A percentile compares a stretch with the other conserved stretches of the same genome.
Conservation (phyloP, 2,329 filamentous ascomycete species). For the Atkinsonella hypoxylon region DNA sequence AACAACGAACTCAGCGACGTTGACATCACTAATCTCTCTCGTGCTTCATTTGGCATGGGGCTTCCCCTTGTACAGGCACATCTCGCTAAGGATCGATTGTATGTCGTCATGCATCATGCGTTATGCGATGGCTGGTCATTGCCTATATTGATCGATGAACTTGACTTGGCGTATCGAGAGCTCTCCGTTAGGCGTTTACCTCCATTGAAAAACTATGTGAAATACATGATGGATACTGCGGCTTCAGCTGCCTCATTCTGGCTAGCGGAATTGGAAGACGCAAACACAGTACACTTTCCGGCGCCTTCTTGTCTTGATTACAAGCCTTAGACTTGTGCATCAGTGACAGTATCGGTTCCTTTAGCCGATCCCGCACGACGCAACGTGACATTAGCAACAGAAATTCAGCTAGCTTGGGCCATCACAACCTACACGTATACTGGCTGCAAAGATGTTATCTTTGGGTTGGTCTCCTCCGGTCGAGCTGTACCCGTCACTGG, state of each 20-base stretch:
- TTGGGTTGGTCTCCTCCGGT: background rate
- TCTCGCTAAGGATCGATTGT: background rate
- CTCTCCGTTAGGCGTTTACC: background rate
- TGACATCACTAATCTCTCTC: background rate
- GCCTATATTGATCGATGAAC: background rate
- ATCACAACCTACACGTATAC: background rate
- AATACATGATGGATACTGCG: background rate
- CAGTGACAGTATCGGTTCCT: background rate
- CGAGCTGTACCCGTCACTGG: background rate
- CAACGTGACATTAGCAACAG: background rate
- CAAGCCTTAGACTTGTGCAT: background rate
- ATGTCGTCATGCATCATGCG: background rate
- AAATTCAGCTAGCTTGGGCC: background rate
- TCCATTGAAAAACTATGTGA: background rate
- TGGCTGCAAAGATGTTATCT: background rate
- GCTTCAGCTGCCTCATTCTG: background rate
- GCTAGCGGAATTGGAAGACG: background rate
- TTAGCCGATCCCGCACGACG: background rate
- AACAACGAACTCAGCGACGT: background rate
- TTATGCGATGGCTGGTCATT: constrained; percentile 1
- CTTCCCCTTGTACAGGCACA: background rate
- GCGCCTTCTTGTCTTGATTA: background rate
- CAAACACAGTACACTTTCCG: background rate
- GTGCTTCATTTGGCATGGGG: background rate
- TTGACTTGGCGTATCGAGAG: background rate